Conservation (phyloP, 805 yeast species). For the Cyberlindnera maritima region DNA sequence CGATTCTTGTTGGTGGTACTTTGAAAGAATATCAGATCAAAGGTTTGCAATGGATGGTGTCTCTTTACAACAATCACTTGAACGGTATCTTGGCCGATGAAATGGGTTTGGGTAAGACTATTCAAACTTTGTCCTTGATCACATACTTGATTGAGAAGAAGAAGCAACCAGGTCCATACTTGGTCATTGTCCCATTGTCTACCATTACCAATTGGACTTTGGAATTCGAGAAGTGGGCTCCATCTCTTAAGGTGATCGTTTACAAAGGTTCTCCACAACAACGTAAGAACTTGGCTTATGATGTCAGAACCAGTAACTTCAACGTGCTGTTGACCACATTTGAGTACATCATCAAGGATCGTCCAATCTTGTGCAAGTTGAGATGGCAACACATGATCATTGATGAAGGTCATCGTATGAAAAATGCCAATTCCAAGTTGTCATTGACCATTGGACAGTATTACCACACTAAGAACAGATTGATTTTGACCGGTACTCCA, state of each 20-base stretch:
- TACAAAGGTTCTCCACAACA: conserved; percentile 72
- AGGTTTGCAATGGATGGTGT: conserved; percentile 99
- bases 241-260: conserved; percentile 62
- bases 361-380: conserved; percentile 64
- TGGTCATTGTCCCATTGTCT: conserved; percentile 80
- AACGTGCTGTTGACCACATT: conserved; percentile 77
- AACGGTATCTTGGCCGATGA: conserved; percentile 99
- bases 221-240: conserved; percentile 89
- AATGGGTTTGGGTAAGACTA: conserved; percentile 98
- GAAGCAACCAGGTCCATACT: conserved; percentile 63
- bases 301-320: conserved; percentile 65
- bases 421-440: conserved; percentile 71
- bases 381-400: conserved; percentile 85
- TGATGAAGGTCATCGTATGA: conserved; percentile 91
- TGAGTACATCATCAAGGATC: conserved; percentile 77
- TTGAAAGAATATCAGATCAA: conserved; percentile 82
- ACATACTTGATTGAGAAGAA: conserved; percentile 69
- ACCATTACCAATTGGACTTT: conserved; percentile 84
- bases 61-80: conserved; percentile 87
- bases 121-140: conserved; percentile 71
- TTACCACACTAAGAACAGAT: conserved; percentile 71
- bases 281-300: conserved; percentile 66
- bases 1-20: conserved; percentile 70
- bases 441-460: conserved; percentile 68
- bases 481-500: conserved; percentile 86